Evolutionary conservation across 2,329 filamentous ascomycete species (phyloP).

Genomic region (Paraphaeosphaeria minitans): DNA sequence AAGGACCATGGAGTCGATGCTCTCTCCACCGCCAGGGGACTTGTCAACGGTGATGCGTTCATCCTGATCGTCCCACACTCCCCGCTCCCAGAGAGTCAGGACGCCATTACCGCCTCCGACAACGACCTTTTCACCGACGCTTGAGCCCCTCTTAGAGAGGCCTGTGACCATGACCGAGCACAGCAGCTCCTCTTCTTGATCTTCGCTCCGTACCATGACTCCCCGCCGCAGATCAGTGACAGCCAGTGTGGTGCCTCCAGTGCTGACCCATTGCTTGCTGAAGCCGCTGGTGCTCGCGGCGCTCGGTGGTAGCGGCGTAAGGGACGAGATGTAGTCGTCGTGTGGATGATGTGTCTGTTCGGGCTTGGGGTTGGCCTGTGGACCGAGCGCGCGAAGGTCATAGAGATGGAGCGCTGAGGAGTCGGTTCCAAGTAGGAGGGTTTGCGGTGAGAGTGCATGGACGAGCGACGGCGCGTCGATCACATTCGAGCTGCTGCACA

Average conservation of each 20-base stretch:
- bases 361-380: constrained; percentile 59
- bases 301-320: constrained; percentile 81
- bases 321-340: constrained; percentile 87
- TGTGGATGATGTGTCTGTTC: constrained; percentile 85
- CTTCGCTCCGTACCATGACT: constrained; percentile 85
- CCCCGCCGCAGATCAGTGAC: constrained; percentile 88
- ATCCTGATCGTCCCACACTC: constrained; percentile 93
- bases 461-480: constrained; percentile 80
- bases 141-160: constrained; percentile 69
- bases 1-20: constrained; percentile 76
- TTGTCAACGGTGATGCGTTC: constrained; percentile 80
- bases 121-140: constrained; percentile 75
- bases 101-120: constrained; percentile 81
- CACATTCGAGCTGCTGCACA: constrained; percentile 48
- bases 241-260: constrained; percentile 86
- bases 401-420: constrained; percentile 87
- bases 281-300: constrained; percentile 84
- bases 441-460: constrained; percentile 84
- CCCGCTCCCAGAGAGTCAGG: constrained; percentile 90
- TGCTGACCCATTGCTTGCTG: constrained; percentile 93
- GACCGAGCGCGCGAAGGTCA: constrained; percentile 69
- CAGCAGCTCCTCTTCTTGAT: constrained; percentile 93
- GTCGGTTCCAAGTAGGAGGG: constrained; percentile 86
- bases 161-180: constrained; percentile 79
- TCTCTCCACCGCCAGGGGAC: constrained; percentile 69